phyloP scores from a whole-genome alignment of 148 eudicot genomes.

The Persicaria maculosa region DNA sequence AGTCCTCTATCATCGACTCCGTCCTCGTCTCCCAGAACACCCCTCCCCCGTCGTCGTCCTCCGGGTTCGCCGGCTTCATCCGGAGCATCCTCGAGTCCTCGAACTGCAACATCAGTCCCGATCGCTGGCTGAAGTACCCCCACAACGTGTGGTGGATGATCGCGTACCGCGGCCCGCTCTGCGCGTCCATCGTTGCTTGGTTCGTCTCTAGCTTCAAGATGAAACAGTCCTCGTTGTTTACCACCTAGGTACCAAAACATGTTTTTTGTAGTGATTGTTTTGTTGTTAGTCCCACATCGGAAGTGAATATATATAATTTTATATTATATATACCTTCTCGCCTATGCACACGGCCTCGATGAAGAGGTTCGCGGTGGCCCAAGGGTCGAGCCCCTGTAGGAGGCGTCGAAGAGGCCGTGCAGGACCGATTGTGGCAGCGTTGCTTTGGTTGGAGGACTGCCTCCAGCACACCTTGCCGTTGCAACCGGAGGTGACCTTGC shows the following conservation, averaged over 20 bases:
- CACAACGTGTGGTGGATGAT: constrained; percentile 91
- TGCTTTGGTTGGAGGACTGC: constrained; percentile 65
- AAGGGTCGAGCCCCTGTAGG: constrained; percentile 78
- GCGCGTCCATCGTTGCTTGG: constrained; percentile 73
- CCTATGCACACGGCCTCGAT: constrained; percentile 96
- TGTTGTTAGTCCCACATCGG: too few relatives aligned
- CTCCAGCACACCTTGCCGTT: constrained; percentile 82
- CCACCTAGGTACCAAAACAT: constrained; percentile 14
- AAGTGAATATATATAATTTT: too few relatives aligned
- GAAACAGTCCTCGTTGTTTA: constrained; percentile 88
- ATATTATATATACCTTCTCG: constrained; percentile 38
- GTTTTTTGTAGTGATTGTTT: too few relatives aligned
- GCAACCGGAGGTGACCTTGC: constrained; percentile 89
- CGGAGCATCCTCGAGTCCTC: constrained; percentile 84
- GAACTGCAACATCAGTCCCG: constrained; percentile 73
- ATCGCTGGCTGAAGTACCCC: constrained; percentile 97
- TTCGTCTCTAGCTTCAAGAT: constrained; percentile 83
- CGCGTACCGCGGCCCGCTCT: constrained; percentile 52
- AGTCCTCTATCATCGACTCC: constrained; percentile 78
- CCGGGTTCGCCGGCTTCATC: constrained; percentile 47
- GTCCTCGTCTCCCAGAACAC: constrained; percentile 95
- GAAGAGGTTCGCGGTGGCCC: constrained; percentile 69
- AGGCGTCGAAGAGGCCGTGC: constrained; percentile 80
- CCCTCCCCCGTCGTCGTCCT: constrained; percentile 53
- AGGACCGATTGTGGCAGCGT: constrained; percentile 45